Evolutionary conservation across 129 eudicot species (phyloP), one percentile per base, ranked within the genome.

Genomic region (Deinandra increscens): DNA sequence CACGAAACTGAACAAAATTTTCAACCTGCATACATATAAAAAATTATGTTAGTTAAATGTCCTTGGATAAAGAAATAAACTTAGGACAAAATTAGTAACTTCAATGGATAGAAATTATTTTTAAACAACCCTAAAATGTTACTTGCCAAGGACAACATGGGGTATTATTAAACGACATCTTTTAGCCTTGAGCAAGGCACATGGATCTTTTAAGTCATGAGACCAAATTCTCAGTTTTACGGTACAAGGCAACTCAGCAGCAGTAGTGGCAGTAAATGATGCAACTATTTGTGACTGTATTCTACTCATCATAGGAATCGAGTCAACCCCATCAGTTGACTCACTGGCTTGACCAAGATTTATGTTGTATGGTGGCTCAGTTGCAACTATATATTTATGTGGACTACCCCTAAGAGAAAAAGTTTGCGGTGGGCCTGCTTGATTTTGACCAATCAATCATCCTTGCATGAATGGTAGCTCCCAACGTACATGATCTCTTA

Each of bases 141-240:
- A 84, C 93, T 88, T 86, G 77, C 93, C 84, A 73, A 87, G 89
- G 1, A 87, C 93, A 7, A 89, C 93, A 76, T 87, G 89, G 22
- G 93, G 93, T 53, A 87, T 81, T 31, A 74, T 68, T 68, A 87
- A 65, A 45, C 84, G 87, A 49, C 93, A 87, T 48, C 74, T 75
- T 49, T 87, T 85, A 44, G 65, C 51, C 64, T 75, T 79, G 54
- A 84, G 93, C 9, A 69, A 22, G 23, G 77, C 84, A 84, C 81
- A 76, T 8, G 89, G 89, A 73, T 75, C 80, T 41, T 84, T 79
- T 18, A 74, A 62, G 68, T 84, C 86, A 76, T 81, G 84, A 13
- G 79, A 69, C 93, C 93, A 87, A 60, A 87, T 81, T 76, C 87
- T 87, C 19, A 87, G 78, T 75, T 87, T 87, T 62, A 87, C 93